Evolutionary conservation across 1,284 basidiomycete genomes (phyloP).

Genomic region (Inonotus obliquus): DNA sequence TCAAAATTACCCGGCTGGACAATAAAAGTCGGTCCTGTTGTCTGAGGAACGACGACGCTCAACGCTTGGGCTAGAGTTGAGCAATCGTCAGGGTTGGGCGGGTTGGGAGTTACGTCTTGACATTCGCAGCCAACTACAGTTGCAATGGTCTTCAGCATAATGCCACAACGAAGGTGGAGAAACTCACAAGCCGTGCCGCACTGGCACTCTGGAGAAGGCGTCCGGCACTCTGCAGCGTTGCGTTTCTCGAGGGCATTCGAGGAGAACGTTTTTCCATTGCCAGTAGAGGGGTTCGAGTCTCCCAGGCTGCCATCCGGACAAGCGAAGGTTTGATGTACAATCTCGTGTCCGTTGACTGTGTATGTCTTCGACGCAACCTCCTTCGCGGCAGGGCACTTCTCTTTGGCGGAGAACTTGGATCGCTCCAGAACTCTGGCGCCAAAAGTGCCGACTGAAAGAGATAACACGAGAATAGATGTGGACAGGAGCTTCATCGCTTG

Average conservation of each 20-base stretch:
- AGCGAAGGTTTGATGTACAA: conserved; percentile 10
- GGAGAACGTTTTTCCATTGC: not conserved
- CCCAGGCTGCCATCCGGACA: conserved; percentile 13
- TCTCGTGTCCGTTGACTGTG: conserved; percentile 6
- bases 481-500: conserved; percentile 14
- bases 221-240: conserved; percentile 16
- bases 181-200: conserved; percentile 24
- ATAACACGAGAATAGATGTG: conserved; percentile 8
- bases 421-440: conserved; percentile 14
- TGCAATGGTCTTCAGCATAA: not conserved
- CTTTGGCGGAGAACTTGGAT: conserved; percentile 10
- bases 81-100: conserved; percentile 27
- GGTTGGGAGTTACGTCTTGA: conserved; percentile 19
- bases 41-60: conserved; percentile 23
- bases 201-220: conserved; percentile 16
- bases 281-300: not conserved
- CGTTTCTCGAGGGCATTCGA: conserved; percentile 9
- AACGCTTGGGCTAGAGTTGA: conserved; percentile 7
- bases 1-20: conserved; percentile 25
- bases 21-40: conserved; percentile 27
- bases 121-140: conserved; percentile 19
- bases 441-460: conserved; percentile 10
- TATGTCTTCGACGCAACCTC: conserved; percentile 6
- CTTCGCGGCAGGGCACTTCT: conserved; percentile 17
- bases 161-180: not conserved